These are phyloP conservation scores for Xylaria intraflava DNA, from an alignment of 495 filamentous ascomycete species.

Conservation along the genomic window DNA sequence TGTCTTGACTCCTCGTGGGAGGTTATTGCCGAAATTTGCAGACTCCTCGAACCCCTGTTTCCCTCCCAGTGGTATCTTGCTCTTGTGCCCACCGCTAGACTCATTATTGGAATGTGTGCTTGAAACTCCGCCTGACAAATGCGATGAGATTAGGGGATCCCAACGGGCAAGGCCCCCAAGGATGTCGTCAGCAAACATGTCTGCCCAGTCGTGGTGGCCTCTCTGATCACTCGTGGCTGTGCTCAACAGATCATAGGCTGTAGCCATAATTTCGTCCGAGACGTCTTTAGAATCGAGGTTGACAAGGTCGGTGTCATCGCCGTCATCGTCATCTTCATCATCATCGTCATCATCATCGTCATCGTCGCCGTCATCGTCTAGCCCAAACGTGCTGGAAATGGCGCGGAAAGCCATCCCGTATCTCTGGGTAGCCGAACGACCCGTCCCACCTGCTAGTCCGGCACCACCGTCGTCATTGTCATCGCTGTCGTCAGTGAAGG, in stretches of 20 bases:
- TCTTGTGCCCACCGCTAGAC: too few relatives aligned
- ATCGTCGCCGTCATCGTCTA: not conserved
- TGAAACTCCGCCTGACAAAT: too few relatives aligned
- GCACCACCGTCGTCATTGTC: not conserved
- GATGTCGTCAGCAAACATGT: not conserved
- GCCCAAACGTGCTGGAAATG: not conserved
- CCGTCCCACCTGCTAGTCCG: too few relatives aligned
- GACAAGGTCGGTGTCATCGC: not conserved
- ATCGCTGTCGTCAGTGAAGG: not conserved
- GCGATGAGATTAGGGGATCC: not conserved
- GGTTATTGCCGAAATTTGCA: not conserved
- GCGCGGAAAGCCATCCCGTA: not conserved
- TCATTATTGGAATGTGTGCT: too few relatives aligned
- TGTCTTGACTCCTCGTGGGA: not conserved
- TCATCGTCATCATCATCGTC: not conserved
- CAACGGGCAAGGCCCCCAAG: not conserved
- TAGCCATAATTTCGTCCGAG: constrained; percentile 1
- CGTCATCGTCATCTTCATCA: not conserved
- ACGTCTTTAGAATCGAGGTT: constrained; percentile 1
- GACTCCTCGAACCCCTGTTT: too few relatives aligned
- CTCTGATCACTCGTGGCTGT: not conserved
- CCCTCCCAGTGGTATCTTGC: too few relatives aligned
- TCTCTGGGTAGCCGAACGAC: not conserved
- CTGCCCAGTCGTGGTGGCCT: constrained; percentile 11
- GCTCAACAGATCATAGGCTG: not conserved